Percentiles rank a stretch among this genome's conserved stretches.
phyloP scores from a whole-genome alignment of 441 rosid genomes.

The Metrosideros polymorpha region DNA sequence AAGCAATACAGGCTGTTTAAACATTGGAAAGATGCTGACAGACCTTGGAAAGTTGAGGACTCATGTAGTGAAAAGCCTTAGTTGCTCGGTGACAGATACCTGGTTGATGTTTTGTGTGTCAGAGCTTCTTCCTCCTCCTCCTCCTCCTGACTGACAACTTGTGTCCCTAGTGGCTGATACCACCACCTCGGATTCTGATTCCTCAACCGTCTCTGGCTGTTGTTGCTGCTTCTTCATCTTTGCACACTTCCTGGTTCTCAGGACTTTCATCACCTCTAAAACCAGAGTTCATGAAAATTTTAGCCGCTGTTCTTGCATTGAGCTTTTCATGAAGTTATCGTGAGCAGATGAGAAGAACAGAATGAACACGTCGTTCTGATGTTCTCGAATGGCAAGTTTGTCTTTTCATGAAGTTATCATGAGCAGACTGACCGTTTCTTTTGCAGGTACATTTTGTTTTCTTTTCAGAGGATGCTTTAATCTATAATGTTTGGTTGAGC shows the following conservation, averaged over 20 bases:
- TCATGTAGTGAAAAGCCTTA: not conserved
- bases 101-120: slow-evolving; percentile 11
- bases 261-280: slow-evolving; percentile 78
- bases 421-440: not conserved
- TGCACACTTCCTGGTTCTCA: slow-evolving; percentile 68
- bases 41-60: not conserved
- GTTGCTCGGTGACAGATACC: slow-evolving; percentile 10
- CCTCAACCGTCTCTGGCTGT: slow-evolving; percentile 23
- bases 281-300: not conserved
- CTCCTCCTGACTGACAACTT: not conserved
- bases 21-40: not conserved
- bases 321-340: too few relatives aligned
- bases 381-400: too few relatives aligned
- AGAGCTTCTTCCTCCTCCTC: not conserved
- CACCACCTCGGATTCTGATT: not conserved
- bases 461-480: slow-evolving; percentile 49
- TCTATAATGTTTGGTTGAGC: slow-evolving; percentile 46
- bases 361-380: too few relatives aligned
- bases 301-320: not conserved
- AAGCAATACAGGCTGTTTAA: not conserved
- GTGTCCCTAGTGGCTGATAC: not conserved
- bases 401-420: not conserved
- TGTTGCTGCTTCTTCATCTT: slow-evolving; percentile 46
- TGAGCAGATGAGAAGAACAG: too few relatives aligned
- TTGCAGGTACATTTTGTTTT: slow-evolving; percentile 73